Percentiles rank a stretch among this genome's conserved stretches.
Conservation (phyloP, 257 asterid genomes). For the Haberlea rhodopensis region DNA sequence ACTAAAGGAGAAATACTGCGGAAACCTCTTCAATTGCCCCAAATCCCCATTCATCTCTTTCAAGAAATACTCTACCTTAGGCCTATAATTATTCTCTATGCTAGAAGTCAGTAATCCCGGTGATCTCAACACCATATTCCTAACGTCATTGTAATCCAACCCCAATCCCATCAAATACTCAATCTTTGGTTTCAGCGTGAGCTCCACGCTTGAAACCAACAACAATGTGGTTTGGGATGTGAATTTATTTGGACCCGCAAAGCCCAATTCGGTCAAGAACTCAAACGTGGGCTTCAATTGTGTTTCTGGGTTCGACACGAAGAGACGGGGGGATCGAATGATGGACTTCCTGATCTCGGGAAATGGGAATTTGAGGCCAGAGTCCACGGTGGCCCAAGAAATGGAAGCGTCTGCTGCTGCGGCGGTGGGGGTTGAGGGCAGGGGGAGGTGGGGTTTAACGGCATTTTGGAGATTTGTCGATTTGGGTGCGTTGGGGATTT, state of each 20-base stretch:
- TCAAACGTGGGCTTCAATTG: conserved; percentile 63
- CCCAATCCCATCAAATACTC: conserved; percentile 60
- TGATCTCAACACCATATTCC: conserved; percentile 71
- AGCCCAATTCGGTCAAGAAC: conserved; percentile 60
- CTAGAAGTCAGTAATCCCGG: conserved; percentile 88
- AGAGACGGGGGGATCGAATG: conserved; percentile 65
- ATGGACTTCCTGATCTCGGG: conserved; percentile 51
- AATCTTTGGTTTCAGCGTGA: conserved; percentile 62
- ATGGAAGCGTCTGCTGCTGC: no score
- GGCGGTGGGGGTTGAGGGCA: conserved; percentile 22
- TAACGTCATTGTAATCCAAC: conserved; percentile 50
- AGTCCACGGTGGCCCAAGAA: no score
- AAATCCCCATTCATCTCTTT: conserved; percentile 69
- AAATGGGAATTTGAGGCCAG: conserved; percentile 65
- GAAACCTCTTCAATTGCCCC: conserved; percentile 73
- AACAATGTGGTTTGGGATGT: conserved; percentile 63
- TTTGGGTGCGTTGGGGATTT: conserved; percentile 28
- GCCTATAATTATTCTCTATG: conserved; percentile 70
- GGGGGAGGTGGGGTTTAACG: conserved; percentile 21
- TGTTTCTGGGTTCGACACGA: conserved; percentile 45
- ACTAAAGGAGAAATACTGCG: conserved; percentile 79
- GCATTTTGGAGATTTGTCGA: conserved; percentile 9
- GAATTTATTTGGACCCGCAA: conserved; percentile 47
- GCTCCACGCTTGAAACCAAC: conserved; percentile 73
- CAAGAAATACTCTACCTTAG: conserved; percentile 62